Evolutionary conservation across 2,329 filamentous ascomycete genomes (phyloP), one percentile per base, ranked within the genome.

Genomic region (Mycosphaerella sp.): DNA sequence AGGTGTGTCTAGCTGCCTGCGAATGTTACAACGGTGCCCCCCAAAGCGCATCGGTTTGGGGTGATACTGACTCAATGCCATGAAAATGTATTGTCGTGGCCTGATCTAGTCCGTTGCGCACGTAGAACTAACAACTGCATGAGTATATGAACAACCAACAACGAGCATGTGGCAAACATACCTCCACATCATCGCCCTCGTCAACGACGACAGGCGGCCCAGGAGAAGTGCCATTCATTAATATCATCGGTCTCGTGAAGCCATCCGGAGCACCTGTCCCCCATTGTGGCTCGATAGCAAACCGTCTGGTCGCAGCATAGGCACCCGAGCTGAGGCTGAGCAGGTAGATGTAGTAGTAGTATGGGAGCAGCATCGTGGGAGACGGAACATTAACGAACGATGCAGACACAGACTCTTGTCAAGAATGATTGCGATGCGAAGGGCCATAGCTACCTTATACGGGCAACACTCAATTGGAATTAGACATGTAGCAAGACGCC

Each of bases 21-120:
- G 1, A 9, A 42, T 8, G 27, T 53, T 16, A 53, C 44, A n/a
- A 25, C 6, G 37, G 21, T 9, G 7, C 1, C 21, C 40, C 3
- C 16, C 18, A 13, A n/a, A 6, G n/a, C n/a, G n/a, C n/a, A 45
- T 12, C n/a, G 13, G 21, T 18, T 41, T 8, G 14, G 4, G 6
- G 10, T 12, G 12, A 21, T 4, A 46, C 50, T 13, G 36, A 53
- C 45, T 37, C 42, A n/a, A 60, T 58, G 32, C 58, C 58, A 39
- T 60, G 58, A 21, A 54, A 60, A 34, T 59, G 58, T 14, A 60
- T 39, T 6, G 53, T 55, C 12, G 57, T 54, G n/a, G 54, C 41
- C 34, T 41, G 16, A 17, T 48, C 46, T 17, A 58, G 17, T 10
- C 44, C 30, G 25, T 58, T 58, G 21, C 43, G 37, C 7, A 59